phyloP scores from a whole-genome alignment of 306 rosid genomes.

The Rubus parviflorus region DNA sequence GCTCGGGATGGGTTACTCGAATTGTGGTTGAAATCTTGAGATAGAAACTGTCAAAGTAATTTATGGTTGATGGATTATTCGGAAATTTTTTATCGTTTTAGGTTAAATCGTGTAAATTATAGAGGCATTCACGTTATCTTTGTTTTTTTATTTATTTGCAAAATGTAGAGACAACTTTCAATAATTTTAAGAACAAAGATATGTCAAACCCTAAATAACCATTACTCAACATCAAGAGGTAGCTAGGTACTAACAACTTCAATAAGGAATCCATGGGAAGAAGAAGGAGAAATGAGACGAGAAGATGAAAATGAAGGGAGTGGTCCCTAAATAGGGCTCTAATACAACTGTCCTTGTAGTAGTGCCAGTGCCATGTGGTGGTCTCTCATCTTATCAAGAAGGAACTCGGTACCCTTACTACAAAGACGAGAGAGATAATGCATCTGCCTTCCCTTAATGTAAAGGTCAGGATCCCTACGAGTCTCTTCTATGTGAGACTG shows the following conservation, averaged over 20 bases:
- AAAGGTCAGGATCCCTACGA: slow-evolving; percentile 16
- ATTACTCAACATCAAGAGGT: background rate
- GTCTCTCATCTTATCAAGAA: slow-evolving; percentile 36
- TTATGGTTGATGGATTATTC: background rate
- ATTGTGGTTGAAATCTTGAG: background rate
- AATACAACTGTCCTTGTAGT: slow-evolving; percentile 20
- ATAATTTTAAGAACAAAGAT: background rate
- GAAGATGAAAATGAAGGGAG: slow-evolving; percentile 13
- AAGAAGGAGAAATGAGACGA: slow-evolving; percentile 17
- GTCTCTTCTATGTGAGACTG: background rate
- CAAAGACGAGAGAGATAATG: background rate
- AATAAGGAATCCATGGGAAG: background rate
- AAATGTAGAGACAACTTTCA: too few species aligned
- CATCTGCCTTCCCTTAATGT: slow-evolving; percentile 13
- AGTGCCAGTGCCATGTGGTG: slow-evolving; percentile 41
- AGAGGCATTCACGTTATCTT: too few species aligned
- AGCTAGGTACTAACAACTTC: background rate
- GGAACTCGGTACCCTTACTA: slow-evolving; percentile 21
- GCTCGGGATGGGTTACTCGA: background rate
- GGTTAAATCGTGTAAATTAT: background rate
- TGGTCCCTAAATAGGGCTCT: slow-evolving; percentile 46
- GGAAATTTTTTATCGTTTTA: background rate
- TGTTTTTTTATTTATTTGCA: too few species aligned
- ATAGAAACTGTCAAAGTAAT: background rate
- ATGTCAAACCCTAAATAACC: background rate